Evolutionary conservation across 2,329 filamentous ascomycete genomes (phyloP), one percentile per base, ranked within the genome.

Genomic region (Hymenoscyphus fraxineus): DNA sequence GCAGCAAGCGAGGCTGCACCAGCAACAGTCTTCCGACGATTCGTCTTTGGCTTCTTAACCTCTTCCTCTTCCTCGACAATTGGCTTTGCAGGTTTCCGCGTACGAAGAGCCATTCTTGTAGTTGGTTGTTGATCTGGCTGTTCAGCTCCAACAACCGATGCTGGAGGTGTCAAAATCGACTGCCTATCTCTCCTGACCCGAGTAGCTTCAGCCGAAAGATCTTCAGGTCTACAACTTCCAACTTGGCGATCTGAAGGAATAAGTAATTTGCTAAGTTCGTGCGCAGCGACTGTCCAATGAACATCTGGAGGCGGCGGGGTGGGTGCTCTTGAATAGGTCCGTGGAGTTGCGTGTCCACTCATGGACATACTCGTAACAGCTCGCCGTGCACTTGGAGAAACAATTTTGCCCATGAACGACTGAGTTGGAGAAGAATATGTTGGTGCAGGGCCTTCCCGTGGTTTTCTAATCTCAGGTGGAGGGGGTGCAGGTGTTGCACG

Each of bases 371-470:
- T 83, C 1, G 88, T 89, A 35, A 87, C 76, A 67, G 82, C 90
- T 35, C 88, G 83, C 54, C 86, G 83, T 67, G 90, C 80, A 66
- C 86, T 89, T 9, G 87, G 80, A 1, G 88, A 84, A 57, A 90
- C 85, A 12, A 92, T 88, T 76, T 92, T 96, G 31, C 92, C 92
- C 1, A 88, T 87, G 54, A 92, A 98, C 0, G 94, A 91, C 67
- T 94, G 90, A 0, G 94, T 98, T 0, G 93, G 92, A 1, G 93
- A 92, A 2, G 87, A 92, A 77, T 93, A 97, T 1, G 91, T 93
- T 1, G 91, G 88, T 9, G 80, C 74, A 27, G 84, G 83, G 15
- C 82, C 80, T 65, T 79, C 79, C 35, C 86, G 85, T 15, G 81
- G 76, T 71, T 85, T 88, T 71, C 78, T 83, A 9, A 79, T 78